Conservation (phyloP, 2,329 filamentous ascomycete species). For the Cladosporium sp. region DNA sequence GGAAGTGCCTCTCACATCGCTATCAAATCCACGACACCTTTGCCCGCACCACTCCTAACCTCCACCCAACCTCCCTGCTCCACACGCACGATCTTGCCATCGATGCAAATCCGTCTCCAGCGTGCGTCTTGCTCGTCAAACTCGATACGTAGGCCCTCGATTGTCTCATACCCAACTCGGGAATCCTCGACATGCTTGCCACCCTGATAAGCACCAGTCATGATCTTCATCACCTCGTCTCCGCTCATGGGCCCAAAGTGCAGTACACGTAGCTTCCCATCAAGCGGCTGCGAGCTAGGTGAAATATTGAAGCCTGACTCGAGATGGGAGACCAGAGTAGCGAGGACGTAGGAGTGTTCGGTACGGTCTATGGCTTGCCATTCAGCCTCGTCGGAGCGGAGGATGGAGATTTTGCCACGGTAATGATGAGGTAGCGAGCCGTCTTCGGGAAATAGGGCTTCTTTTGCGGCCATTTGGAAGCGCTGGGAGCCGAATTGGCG, state of each 20-base stretch:
- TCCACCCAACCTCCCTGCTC: slow-evolving; percentile 70
- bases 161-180: slow-evolving; percentile 68
- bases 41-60: slow-evolving; percentile 52
- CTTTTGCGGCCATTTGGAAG: slow-evolving; percentile 81
- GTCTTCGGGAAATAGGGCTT: slow-evolving; percentile 64
- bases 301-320: slow-evolving; percentile 83
- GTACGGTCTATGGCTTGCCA: slow-evolving; percentile 42
- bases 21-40: slow-evolving; percentile 42
- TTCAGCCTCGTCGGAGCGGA: slow-evolving; percentile 29
- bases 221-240: slow-evolving; percentile 71
- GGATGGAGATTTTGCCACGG: slow-evolving; percentile 52
- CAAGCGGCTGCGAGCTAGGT: slow-evolving; percentile 68
- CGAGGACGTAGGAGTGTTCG: slow-evolving; percentile 74
- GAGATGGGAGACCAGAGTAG: slow-evolving; percentile 75
- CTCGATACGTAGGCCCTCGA: slow-evolving; percentile 67
- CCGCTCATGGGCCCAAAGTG: slow-evolving; percentile 70
- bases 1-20: slow-evolving; percentile 9
- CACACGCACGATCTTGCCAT: slow-evolving; percentile 80
- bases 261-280: slow-evolving; percentile 69
- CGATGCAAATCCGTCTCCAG: slow-evolving; percentile 88
- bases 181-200: slow-evolving; percentile 57
- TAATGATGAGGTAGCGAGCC: slow-evolving; percentile 58
- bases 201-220: slow-evolving; percentile 63
- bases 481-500: slow-evolving; percentile 73
- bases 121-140: slow-evolving; percentile 66